These are phyloP conservation scores for Lodderomyces elongisporus DNA, from an alignment of 1,139 yeast genomes.

Conservation along the genomic window DNA sequence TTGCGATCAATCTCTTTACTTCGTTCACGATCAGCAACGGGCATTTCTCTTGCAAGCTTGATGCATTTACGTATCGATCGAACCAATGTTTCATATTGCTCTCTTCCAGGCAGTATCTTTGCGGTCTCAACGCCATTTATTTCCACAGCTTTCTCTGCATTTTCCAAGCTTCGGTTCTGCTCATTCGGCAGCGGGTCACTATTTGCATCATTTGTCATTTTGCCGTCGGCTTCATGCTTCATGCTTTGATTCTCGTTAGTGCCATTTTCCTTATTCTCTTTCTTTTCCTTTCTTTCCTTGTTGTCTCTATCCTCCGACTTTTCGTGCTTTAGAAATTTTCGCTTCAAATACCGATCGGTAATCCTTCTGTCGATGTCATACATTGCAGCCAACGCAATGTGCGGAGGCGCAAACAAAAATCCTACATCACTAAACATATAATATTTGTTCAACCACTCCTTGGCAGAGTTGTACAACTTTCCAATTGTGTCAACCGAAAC, in stretches of 20 bases:
- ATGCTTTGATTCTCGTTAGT: constrained; percentile 7
- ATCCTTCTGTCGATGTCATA: constrained; percentile 61
- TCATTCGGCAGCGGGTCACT: background rate
- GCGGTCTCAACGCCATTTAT: constrained; percentile 3
- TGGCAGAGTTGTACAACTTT: constrained; percentile 62
- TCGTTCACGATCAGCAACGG: constrained; percentile 52
- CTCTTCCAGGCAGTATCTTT: constrained; percentile 10
- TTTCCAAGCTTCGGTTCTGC: background rate
- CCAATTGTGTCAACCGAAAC: constrained; percentile 43
- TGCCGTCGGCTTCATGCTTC: constrained; percentile 7
- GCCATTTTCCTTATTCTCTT: constrained; percentile 6
- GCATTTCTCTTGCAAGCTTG: constrained; percentile 35
- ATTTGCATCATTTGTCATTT: constrained; percentile 9
- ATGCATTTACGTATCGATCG: constrained; percentile 47
- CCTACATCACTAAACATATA: constrained; percentile 66
- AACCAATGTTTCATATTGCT: constrained; percentile 41
- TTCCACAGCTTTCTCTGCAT: constrained; percentile 8
- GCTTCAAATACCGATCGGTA: constrained; percentile 59
- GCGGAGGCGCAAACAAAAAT: constrained; percentile 87
- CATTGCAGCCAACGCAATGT: constrained; percentile 84
- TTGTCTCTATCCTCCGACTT: constrained; percentile 9
- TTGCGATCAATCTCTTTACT: constrained; percentile 60
- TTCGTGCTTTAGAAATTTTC: constrained; percentile 43
- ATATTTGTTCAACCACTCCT: constrained; percentile 58
- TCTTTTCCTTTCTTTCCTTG: constrained; percentile 7